phyloP scores from a whole-genome alignment of 164 flowering plant genomes.

The Liriodendron chinense region DNA sequence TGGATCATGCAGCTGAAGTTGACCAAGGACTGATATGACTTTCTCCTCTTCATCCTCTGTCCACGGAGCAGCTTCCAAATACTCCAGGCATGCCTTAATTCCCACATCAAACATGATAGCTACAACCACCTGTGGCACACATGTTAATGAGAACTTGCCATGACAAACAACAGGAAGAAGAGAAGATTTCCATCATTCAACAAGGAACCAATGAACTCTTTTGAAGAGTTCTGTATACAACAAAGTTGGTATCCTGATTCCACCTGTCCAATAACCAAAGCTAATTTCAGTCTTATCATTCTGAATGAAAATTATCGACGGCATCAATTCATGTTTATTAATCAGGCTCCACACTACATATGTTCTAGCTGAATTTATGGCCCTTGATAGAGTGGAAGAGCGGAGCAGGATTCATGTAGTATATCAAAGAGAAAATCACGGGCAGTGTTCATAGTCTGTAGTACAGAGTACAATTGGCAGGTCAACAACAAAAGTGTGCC shows the following conservation, averaged over 20 bases:
- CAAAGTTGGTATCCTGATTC: too few species aligned
- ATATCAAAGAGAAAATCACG: not conserved
- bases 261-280: too few species aligned
- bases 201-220: not conserved
- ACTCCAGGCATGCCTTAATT: conserved; percentile 66
- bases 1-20: conserved; percentile 53
- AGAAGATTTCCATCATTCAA: not conserved
- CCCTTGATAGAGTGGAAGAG: too few species aligned
- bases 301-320: too few species aligned
- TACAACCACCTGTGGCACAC: conserved; percentile 58
- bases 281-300: too few species aligned
- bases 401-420: too few species aligned
- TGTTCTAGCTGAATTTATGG: too few species aligned
- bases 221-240: not conserved
- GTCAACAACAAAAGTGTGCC: not conserved
- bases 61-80: conserved; percentile 92
- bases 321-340: too few species aligned
- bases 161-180: not conserved
- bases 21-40: conserved; percentile 46
- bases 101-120: conserved; percentile 72
- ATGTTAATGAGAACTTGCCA: conserved; percentile 7
- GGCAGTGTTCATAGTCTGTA: not conserved
- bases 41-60: conserved; percentile 78
- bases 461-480: not conserved
- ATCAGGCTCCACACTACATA: too few species aligned